Conservation (phyloP, 257 asterid genomes). For the Buddleja alternifolia region DNA sequence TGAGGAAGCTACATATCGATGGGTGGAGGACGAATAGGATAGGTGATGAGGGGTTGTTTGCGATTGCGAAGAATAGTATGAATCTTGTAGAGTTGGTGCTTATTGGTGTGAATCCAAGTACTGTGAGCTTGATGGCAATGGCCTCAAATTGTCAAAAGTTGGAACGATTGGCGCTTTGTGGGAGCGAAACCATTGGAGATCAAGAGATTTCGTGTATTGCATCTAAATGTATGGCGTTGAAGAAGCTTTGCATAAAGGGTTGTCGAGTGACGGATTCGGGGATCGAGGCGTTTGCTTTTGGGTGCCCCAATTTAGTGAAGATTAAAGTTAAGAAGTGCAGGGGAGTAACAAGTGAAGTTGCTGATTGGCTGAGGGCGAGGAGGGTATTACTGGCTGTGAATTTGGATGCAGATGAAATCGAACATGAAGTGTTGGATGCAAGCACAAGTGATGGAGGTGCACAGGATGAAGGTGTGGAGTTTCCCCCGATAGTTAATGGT, state of each 20-base stretch:
- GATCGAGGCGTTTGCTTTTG: conserved; percentile 74
- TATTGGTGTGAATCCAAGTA: conserved; percentile 76
- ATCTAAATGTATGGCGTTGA: conserved; percentile 62
- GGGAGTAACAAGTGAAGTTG: conserved; percentile 64
- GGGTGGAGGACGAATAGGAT: conserved; percentile 92
- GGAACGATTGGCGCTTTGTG: conserved; percentile 89
- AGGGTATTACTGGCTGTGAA: conserved; percentile 63
- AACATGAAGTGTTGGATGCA: conserved; percentile 50
- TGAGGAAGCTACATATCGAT: conserved; percentile 91
- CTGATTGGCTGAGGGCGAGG: conserved; percentile 67
- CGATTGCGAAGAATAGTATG: conserved; percentile 63
- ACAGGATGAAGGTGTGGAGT: conserved; percentile 54
- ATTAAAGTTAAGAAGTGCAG: conserved; percentile 85
- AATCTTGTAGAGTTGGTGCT: conserved; percentile 83
- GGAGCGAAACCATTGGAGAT: conserved; percentile 89
- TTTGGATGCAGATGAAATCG: conserved; percentile 74
- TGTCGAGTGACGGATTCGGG: conserved; percentile 79
- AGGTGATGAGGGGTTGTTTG: conserved; percentile 72
- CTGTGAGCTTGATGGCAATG: conserved; percentile 58
- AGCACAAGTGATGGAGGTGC: conserved; percentile 62
- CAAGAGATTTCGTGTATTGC: conserved; percentile 75
- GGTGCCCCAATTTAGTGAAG: conserved; percentile 88
- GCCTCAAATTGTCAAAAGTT: conserved; percentile 72
- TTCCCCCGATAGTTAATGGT: conserved; percentile 38
- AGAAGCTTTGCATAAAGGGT: conserved; percentile 86